Percentiles rank a stretch among this genome's conserved stretches.
These are phyloP conservation scores for Zostera marina DNA, from an alignment of 116 monocot species.

Conservation along the genomic window DNA sequence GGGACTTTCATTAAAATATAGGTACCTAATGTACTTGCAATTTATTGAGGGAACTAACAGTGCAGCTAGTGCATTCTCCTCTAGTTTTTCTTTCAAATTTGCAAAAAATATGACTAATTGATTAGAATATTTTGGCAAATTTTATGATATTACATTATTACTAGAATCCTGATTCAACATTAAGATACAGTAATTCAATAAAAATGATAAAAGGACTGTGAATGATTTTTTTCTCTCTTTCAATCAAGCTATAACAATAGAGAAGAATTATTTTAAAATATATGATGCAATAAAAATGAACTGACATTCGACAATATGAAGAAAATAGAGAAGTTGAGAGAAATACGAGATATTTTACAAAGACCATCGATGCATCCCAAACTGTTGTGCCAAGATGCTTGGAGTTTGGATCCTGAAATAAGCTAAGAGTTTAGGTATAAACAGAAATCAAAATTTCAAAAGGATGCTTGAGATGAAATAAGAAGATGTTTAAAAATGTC, in stretches of 20 bases:
- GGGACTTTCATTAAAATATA: too few relatives aligned
- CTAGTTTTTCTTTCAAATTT: too few relatives aligned
- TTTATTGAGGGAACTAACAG: too few relatives aligned
- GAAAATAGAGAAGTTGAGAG: background rate
- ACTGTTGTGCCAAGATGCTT: constrained; percentile 96
- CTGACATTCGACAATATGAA: background rate
- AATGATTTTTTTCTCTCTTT: too few relatives aligned
- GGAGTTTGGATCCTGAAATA: constrained; percentile 83
- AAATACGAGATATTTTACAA: constrained; percentile 82
- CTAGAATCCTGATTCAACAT: too few relatives aligned
- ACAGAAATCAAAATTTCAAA: background rate
- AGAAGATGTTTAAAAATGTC: background rate
- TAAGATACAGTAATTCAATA: too few relatives aligned
- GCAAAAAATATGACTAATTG: background rate
- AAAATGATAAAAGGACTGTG: too few relatives aligned
- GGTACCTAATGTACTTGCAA: too few relatives aligned
- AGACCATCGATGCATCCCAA: constrained; percentile 99
- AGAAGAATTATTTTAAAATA: background rate
- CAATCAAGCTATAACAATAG: background rate
- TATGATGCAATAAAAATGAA: background rate
- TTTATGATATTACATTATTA: too few relatives aligned
- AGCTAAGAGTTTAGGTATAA: background rate
- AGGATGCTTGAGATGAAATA: background rate
- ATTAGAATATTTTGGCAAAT: too few relatives aligned
- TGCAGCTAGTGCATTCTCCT: too few relatives aligned